Evolutionary conservation across 345 rosid genomes (phyloP).

Genomic region (Capsella bursapastoris): DNA sequence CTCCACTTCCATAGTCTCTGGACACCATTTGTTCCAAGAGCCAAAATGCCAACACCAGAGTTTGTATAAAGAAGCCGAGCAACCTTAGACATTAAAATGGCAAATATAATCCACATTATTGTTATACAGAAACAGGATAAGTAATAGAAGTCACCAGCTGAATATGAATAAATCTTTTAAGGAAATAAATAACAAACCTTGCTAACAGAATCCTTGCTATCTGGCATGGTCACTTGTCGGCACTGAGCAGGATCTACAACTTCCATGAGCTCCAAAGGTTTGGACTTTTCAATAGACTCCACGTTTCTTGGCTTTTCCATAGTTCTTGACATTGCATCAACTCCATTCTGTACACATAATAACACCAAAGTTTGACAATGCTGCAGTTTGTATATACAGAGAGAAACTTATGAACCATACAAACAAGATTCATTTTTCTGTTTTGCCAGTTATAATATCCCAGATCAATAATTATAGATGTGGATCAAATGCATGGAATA

Average conservation of each 20-base stretch:
- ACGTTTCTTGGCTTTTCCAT: conserved; percentile 73
- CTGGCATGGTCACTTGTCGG: conserved; percentile 72
- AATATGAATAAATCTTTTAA: background rate
- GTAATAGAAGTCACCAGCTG: background rate
- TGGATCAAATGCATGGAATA: conserved; percentile 6
- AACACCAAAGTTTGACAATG: conserved; percentile 17
- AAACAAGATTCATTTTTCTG: conserved; percentile 5
- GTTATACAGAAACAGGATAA: background rate
- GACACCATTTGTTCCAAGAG: conserved; percentile 57
- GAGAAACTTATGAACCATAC: conserved; percentile 20
- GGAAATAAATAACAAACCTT: conserved; percentile 57
- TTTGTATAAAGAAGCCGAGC: conserved; percentile 63
- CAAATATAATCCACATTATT: conserved; percentile 4
- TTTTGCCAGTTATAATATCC: conserved; percentile 10
- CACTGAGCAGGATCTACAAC: conserved; percentile 71
- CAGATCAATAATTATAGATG: background rate
- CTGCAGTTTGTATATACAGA: background rate
- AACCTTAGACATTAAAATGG: conserved; percentile 45
- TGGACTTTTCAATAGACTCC: conserved; percentile 68
- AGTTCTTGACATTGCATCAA: conserved; percentile 75
- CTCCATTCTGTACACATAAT: conserved; percentile 65
- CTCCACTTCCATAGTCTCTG: conserved; percentile 65
- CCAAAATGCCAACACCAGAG: conserved; percentile 55
- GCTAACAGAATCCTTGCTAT: conserved; percentile 72
- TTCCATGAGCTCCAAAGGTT: conserved; percentile 81